Evolutionary conservation across 768 basidiomycete species (phyloP).

Genomic region (Mycena haematopus): DNA sequence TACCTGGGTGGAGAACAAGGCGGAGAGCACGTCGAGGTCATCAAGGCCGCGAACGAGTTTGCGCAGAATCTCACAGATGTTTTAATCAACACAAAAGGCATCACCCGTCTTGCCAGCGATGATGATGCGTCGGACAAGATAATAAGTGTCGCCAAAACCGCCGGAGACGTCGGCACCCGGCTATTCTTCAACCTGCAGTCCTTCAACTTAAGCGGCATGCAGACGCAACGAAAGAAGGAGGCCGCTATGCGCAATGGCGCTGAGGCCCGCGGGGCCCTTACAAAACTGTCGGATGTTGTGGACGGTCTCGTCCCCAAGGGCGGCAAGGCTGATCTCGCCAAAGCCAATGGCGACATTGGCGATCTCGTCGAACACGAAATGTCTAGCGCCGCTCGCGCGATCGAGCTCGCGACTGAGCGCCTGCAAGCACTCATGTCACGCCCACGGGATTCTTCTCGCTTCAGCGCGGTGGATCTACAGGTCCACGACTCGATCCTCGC

Average conservation of each 20-base stretch:
- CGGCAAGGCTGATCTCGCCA: slow-evolving; percentile 70
- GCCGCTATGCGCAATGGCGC: slow-evolving; percentile 90
- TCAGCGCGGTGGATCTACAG: slow-evolving; percentile 90
- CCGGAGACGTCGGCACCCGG: slow-evolving; percentile 88
- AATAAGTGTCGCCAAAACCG: slow-evolving; percentile 78
- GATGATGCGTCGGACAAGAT: slow-evolving; percentile 95
- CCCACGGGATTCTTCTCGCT: slow-evolving; percentile 85
- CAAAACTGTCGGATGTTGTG: slow-evolving; percentile 86
- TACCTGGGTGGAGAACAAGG: slow-evolving; percentile 87
- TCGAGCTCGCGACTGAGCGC: slow-evolving; percentile 90
- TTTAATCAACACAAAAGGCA: slow-evolving; percentile 91
- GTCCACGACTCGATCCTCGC: slow-evolving; percentile 98
- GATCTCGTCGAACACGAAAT: slow-evolving; percentile 98
- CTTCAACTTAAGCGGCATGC: slow-evolving; percentile 87
- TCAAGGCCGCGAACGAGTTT: slow-evolving; percentile 96
- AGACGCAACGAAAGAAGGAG: slow-evolving; percentile 78
- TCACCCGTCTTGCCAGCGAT: slow-evolving; percentile 89
- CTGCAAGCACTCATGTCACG: slow-evolving; percentile 91
- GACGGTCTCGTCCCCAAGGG: slow-evolving; percentile 89
- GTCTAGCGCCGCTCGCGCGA: slow-evolving; percentile 89
- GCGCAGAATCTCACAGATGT: slow-evolving; percentile 94
- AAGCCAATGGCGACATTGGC: slow-evolving; percentile 91
- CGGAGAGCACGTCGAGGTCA: slow-evolving; percentile 96
- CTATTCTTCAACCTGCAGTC: slow-evolving; percentile 97
- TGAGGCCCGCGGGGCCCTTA: slow-evolving; percentile 81